Evolutionary conservation across 1,284 basidiomycete species (phyloP), one percentile per base, ranked within the genome.

Genomic region (Ceratobasidium sp.): DNA sequence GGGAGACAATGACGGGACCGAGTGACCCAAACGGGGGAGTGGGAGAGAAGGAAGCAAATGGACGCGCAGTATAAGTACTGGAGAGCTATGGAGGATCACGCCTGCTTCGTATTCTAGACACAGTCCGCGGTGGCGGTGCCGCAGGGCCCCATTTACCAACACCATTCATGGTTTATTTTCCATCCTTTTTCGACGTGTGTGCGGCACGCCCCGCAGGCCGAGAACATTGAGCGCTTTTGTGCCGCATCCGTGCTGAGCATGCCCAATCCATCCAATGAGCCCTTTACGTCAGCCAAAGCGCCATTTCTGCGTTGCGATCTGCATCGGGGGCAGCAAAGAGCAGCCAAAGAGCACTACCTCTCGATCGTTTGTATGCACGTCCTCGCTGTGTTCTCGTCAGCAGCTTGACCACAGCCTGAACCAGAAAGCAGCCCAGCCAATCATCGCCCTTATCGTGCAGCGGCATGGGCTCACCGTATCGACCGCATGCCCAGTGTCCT

Each of bases 191-290:
- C 29, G 29, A 33, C 54, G 31, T 22, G 54, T 29, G 15, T 11
- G 47, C 63, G 63, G 63, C 63, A 65, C 27, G 19, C 63, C 48
- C 63, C 63, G 63, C 48, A 17, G 56, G 48, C 51, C 63, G 50
- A 47, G 63, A 65, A 65, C 45, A n/a, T 5, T 19, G 24, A n/a
- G 48, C 63, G 48, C 63, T 33, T 50, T 64, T 64, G 27, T 36
- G 47, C 29, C 19, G 60, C 2, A 8, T n/a, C 17, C 29, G 24
- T 48, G 6, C 45, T 14, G n/a, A 48, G 22, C 36, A 47, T 15
- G 36, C 7, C 59, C 19, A 24, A 45, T 45, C 59, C n/a, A 15
- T 59, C 5, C 17, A 14, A 36, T 59, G 36, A 4, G 11, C 36
- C 17, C 6, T 62, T 45, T 44, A 45, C 59, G 59, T 44, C 41